Percentiles rank a stretch among this genome's conserved stretches.
These are phyloP conservation scores for Penicillium hordei DNA, from an alignment of 2,329 filamentous ascomycete species.

Conservation along the genomic window DNA sequence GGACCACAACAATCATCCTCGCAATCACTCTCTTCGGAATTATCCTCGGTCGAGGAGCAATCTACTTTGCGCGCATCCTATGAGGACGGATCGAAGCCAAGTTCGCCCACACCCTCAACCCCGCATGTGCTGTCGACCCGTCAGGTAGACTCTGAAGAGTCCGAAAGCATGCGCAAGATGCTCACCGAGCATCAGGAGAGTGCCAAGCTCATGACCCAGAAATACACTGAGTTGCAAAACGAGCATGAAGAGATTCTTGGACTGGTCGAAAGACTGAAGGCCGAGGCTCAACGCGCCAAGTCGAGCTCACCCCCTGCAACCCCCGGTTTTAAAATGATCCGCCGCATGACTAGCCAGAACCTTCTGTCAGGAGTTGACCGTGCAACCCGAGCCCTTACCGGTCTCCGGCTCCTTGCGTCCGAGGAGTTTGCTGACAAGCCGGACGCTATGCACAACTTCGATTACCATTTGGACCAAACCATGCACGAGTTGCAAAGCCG, in stretches of 20 bases:
- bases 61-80: constrained; percentile 64
- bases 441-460: constrained; percentile 87
- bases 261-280: constrained; percentile 87
- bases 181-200: constrained; percentile 75
- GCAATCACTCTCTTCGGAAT: constrained; percentile 89
- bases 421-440: constrained; percentile 82
- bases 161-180: constrained; percentile 68
- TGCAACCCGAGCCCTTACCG: constrained; percentile 85
- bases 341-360: constrained; percentile 89
- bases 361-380: constrained; percentile 78
- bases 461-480: constrained; percentile 83
- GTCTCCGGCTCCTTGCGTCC: constrained; percentile 80
- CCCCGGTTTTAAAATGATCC: constrained; percentile 62
- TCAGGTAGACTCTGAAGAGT: constrained; percentile 60
- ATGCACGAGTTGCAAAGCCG: constrained; percentile 88
- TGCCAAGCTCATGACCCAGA: constrained; percentile 69
- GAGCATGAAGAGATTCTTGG: constrained; percentile 79
- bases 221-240: constrained; percentile 78
- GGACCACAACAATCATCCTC: constrained; percentile 71
- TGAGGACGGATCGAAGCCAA: constrained; percentile 28
- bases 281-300: constrained; percentile 77
- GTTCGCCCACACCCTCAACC: constrained; percentile 45
- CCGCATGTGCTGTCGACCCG: constrained; percentile 27
- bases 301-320: constrained; percentile 54
- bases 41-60: constrained; percentile 82